phyloP scores from a whole-genome alignment of 2,329 filamentous ascomycete species.

The Exophiala xenobiotica region DNA sequence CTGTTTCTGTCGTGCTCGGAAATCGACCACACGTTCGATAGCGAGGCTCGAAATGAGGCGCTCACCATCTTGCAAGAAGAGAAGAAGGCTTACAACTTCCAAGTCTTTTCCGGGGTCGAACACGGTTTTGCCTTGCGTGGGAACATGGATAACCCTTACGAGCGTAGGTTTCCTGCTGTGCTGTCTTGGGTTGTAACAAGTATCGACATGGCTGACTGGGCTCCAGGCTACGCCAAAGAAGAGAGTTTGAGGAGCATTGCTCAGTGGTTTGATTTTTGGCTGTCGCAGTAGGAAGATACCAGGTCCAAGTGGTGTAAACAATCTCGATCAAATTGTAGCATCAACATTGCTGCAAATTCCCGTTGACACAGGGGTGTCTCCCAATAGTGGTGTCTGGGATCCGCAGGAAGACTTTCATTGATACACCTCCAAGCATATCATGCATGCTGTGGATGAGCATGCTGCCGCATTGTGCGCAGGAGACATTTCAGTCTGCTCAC shows the following conservation, averaged over 20 bases:
- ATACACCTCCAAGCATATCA: too few relatives aligned
- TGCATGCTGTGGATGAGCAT: too few relatives aligned
- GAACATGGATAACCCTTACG: slow-evolving; percentile 24
- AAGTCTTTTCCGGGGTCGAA: slow-evolving; percentile 30
- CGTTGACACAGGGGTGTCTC: too few relatives aligned
- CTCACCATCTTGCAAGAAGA: slow-evolving; percentile 24
- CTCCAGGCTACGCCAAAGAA: slow-evolving; percentile 20
- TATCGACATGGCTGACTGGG: slow-evolving; percentile 1
- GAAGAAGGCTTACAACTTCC: slow-evolving; percentile 27
- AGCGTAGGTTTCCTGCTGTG: slow-evolving; percentile 11
- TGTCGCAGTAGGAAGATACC: slow-evolving; percentile 14
- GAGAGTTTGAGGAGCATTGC: slow-evolving; percentile 19
- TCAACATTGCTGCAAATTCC: too few relatives aligned
- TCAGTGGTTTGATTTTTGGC: slow-evolving; percentile 22
- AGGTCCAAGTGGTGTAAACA: too few relatives aligned
- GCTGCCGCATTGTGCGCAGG: too few relatives aligned
- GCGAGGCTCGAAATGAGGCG: slow-evolving; percentile 19
- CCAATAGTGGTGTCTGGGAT: too few relatives aligned
- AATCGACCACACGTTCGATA: slow-evolving; percentile 21
- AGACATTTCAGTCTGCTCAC: too few relatives aligned
- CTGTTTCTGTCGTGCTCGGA: slow-evolving; percentile 24
- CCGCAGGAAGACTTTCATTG: too few relatives aligned
- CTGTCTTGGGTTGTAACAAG: background rate
- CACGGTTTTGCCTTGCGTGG: slow-evolving; percentile 32
- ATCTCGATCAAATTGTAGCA: too few relatives aligned